Evolutionary conservation across 2,329 filamentous ascomycete species (phyloP).

Genomic region (Penicillium sp.): DNA sequence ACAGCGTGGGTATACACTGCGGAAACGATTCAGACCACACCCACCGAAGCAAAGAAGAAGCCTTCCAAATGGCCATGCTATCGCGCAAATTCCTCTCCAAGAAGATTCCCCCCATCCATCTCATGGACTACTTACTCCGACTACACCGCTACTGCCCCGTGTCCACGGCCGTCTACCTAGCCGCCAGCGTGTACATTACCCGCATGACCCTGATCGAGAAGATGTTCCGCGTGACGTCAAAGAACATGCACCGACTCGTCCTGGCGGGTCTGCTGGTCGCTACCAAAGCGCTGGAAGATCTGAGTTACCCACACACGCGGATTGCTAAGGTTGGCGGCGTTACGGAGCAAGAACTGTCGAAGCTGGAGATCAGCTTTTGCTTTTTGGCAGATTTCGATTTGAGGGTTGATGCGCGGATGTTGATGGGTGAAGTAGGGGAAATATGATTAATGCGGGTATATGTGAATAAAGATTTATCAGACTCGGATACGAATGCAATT

Average conservation of each 20-base stretch:
- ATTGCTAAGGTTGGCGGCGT: slow-evolving; percentile 90
- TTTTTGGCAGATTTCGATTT: slow-evolving; percentile 86
- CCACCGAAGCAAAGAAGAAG: slow-evolving; percentile 72
- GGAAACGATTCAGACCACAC: slow-evolving; percentile 48
- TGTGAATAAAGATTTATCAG: no score
- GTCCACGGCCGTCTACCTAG: slow-evolving; percentile 90
- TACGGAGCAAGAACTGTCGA: slow-evolving; percentile 76
- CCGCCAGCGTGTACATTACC: slow-evolving; percentile 85
- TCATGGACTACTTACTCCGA: slow-evolving; percentile 83
- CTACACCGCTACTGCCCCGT: slow-evolving; percentile 92
- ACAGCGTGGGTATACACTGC: slow-evolving; percentile 40
- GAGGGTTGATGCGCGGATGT: slow-evolving; percentile 62
- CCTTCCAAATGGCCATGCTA: slow-evolving; percentile 81
- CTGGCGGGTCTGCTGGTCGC: slow-evolving; percentile 84
- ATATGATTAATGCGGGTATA: no score
- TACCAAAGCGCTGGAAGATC: slow-evolving; percentile 93
- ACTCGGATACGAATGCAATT: no score
- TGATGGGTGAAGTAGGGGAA: slow-evolving; percentile 50
- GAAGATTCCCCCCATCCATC: slow-evolving; percentile 76
- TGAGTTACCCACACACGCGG: slow-evolving; percentile 81
- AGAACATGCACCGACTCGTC: slow-evolving; percentile 84
- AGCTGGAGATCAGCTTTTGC: slow-evolving; percentile 87
- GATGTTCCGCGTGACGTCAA: slow-evolving; percentile 76
- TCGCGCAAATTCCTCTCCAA: slow-evolving; percentile 94
- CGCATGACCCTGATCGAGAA: slow-evolving; percentile 77